Evolutionary conservation across 129 eudicot genomes (phyloP).

Genomic region (Tagetes erecta): DNA sequence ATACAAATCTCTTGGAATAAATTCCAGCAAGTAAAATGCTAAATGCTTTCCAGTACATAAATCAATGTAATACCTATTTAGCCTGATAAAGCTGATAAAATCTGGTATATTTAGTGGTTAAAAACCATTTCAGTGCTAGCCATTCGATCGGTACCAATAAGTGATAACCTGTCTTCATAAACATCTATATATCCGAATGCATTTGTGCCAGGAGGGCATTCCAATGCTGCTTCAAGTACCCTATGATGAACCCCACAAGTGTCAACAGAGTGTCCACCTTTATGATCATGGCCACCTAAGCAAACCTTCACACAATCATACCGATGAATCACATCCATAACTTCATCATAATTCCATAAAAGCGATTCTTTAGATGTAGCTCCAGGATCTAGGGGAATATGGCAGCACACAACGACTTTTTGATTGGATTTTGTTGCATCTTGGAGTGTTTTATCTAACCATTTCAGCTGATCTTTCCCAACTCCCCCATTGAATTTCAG

Average conservation of each 20-base stretch:
- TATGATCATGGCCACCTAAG: conserved; percentile 76
- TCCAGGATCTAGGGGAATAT: conserved; percentile 73
- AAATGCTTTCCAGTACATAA: conserved; percentile 16
- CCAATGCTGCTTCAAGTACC: conserved; percentile 93
- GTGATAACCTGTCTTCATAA: conserved; percentile 66
- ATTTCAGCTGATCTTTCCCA: conserved; percentile 76
- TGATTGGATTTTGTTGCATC: conserved; percentile 68
- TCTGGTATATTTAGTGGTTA: conserved; percentile 21
- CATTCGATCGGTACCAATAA: conserved; percentile 74
- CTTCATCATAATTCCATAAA: conserved; percentile 96
- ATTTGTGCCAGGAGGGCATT: conserved; percentile 83
- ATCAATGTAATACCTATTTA: neutral
- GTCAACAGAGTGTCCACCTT: conserved; percentile 78
- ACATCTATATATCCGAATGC: conserved; percentile 83
- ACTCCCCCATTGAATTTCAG: conserved; percentile 88
- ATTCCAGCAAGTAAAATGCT: conserved; percentile 1
- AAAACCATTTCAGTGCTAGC: conserved; percentile 70
- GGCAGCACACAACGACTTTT: conserved; percentile 78
- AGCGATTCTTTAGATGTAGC: conserved; percentile 57
- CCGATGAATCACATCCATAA: conserved; percentile 73
- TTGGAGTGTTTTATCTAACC: conserved; percentile 66
- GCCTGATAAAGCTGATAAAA: neutral
- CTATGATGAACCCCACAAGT: conserved; percentile 89
- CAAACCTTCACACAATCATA: conserved; percentile 92
- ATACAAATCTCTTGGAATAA: neutral